A percentile compares a stretch with the other conserved stretches of the same genome.
Evolutionary conservation across 2,329 filamentous ascomycete genomes (phyloP).

Genomic region (Chaetomiaceae sp.): DNA sequence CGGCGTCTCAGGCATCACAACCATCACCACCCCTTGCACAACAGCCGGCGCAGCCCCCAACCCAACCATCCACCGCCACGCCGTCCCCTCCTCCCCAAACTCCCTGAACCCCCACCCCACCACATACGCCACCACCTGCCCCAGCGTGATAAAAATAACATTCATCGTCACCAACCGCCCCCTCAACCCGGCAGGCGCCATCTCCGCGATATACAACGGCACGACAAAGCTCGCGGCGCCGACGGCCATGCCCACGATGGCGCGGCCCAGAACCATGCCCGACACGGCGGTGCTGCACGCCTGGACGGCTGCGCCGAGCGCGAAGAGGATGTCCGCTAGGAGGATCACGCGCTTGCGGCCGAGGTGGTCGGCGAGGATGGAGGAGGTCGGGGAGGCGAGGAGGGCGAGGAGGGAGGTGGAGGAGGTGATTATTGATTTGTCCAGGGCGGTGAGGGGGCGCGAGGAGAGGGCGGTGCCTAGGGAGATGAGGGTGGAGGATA

Average conservation of each 20-base stretch:
- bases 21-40: slow-evolving; percentile 63
- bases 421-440: slow-evolving; percentile 68
- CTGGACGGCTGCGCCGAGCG: slow-evolving; percentile 62
- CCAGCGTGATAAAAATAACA: slow-evolving; percentile 77
- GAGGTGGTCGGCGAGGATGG: slow-evolving; percentile 56
- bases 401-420: slow-evolving; percentile 63
- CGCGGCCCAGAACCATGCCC: slow-evolving; percentile 62
- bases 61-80: slow-evolving; percentile 91
- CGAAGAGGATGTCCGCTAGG: slow-evolving; percentile 61
- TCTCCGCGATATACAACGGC: slow-evolving; percentile 82
- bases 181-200: slow-evolving; percentile 70
- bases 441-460: slow-evolving; percentile 53
- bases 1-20: slow-evolving; percentile 80
- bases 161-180: slow-evolving; percentile 79
- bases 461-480: slow-evolving; percentile 55
- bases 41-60: slow-evolving; percentile 73
- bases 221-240: slow-evolving; percentile 77
- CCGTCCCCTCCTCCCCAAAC: slow-evolving; percentile 45
- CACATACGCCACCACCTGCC: slow-evolving; percentile 84
- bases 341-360: slow-evolving; percentile 61
- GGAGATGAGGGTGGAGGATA: slow-evolving; percentile 63
- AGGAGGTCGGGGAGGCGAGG: slow-evolving; percentile 58
- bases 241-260: slow-evolving; percentile 66
- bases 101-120: slow-evolving; percentile 71
- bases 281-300: slow-evolving; percentile 53